Percentiles rank a stretch among this genome's conserved stretches.
Conservation (phyloP, 1,284 basidiomycete genomes). For the Austroboletus niveus region DNA sequence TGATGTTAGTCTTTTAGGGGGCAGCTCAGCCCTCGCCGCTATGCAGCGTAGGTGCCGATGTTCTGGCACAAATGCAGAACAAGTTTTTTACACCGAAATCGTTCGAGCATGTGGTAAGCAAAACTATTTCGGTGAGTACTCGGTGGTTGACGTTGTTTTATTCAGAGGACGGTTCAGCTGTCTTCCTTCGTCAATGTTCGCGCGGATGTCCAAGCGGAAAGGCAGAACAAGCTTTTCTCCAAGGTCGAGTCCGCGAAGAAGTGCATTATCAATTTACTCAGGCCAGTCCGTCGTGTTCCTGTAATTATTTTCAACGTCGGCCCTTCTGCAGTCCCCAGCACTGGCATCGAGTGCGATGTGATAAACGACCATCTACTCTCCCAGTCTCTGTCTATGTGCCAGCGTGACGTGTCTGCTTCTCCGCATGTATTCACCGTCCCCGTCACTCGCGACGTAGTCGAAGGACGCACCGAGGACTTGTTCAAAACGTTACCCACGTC, state of each 20-base stretch:
- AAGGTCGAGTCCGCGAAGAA: constrained; percentile 16
- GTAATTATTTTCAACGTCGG: neutral
- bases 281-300: neutral
- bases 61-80: no score
- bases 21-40: no score
- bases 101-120: constrained; percentile 9
- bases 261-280: constrained; percentile 21
- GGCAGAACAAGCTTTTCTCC: constrained; percentile 9
- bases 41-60: no score
- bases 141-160: neutral
- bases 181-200: neutral
- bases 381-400: neutral
- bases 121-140: neutral
- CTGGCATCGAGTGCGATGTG: neutral
- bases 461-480: neutral
- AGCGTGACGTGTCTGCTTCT: neutral
- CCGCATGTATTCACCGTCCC: neutral
- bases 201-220: constrained; percentile 1
- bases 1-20: no score
- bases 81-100: neutral
- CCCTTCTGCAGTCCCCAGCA: neutral
- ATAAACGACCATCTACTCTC: neutral
- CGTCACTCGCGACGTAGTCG: neutral
- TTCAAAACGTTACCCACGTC: neutral
- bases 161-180: neutral